Conservation (phyloP, 1,284 basidiomycete species). For the Somion occarium region DNA sequence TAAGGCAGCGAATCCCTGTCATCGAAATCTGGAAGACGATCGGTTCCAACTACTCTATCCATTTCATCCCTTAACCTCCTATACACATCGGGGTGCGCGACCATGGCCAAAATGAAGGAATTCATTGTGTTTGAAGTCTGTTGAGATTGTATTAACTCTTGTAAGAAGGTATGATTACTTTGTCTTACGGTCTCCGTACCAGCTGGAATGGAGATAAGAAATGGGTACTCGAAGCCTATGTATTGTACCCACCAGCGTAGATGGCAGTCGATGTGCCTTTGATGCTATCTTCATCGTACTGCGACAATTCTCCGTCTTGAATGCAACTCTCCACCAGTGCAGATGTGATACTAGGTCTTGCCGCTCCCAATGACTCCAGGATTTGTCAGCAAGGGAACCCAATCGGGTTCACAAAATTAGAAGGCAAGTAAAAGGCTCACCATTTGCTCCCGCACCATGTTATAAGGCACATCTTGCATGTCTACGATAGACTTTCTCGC, state of each 20-base stretch:
- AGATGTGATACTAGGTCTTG: neutral
- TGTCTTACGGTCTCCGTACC: slow-evolving; percentile 29
- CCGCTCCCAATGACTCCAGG: neutral
- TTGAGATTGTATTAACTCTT: neutral
- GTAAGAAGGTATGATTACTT: neutral
- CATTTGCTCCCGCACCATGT: slow-evolving; percentile 47
- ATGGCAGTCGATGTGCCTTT: slow-evolving; percentile 51
- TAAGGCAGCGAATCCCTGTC: slow-evolving; percentile 50
- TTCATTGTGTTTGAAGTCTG: slow-evolving; percentile 43
- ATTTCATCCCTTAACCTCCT: slow-evolving; percentile 50
- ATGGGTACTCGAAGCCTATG: neutral
- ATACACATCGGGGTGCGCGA: slow-evolving; percentile 44
- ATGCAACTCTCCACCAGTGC: slow-evolving; percentile 34
- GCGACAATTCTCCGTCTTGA: slow-evolving; percentile 12
- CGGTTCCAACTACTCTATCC: slow-evolving; percentile 41
- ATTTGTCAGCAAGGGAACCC: neutral
- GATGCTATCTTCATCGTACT: slow-evolving; percentile 47
- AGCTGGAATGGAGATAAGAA: slow-evolving; percentile 17
- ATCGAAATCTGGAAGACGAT: slow-evolving; percentile 40
- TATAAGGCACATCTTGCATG: slow-evolving; percentile 48
- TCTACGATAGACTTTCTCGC: slow-evolving; percentile 28
- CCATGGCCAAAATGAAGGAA: slow-evolving; percentile 47
- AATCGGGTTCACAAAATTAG: neutral
- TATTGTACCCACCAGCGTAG: slow-evolving; percentile 31
- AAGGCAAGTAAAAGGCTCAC: slow-evolving; percentile 25